A percentile compares a stretch with the other conserved stretches of the same genome.
Evolutionary conservation across 805 yeast species (phyloP).

Genomic region (Nakazawaea pomicola): DNA sequence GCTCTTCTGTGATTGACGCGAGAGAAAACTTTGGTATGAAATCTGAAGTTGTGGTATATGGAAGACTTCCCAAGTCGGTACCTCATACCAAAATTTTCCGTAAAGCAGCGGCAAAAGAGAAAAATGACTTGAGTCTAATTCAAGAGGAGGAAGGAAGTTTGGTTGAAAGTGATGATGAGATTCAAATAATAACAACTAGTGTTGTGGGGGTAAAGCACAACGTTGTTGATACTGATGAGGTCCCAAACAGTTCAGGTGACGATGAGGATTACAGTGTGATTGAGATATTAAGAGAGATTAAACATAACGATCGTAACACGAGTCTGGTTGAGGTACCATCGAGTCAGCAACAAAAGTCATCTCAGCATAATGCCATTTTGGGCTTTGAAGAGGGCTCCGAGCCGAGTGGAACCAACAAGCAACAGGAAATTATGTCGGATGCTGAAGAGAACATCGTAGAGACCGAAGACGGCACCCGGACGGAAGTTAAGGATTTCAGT

Average conservation of each 20-base stretch:
- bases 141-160: background rate
- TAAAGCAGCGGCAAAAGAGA: background rate
- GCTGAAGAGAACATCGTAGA: background rate
- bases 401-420: background rate
- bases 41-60: background rate
- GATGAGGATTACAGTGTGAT: constrained; percentile 17
- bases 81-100: constrained; percentile 11
- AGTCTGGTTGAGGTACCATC: constrained; percentile 11
- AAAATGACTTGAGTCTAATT: background rate
- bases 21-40: background rate
- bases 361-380: background rate
- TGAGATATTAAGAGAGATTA: constrained; percentile 9
- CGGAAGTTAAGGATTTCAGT: constrained; percentile 15
- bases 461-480: no score
- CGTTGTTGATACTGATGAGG: constrained; percentile 8
- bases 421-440: background rate
- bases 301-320: constrained; percentile 3
- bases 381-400: background rate
- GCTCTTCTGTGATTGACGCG: background rate
- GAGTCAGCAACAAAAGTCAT: constrained; percentile 7
- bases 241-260: constrained; percentile 25
- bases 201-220: constrained; percentile 3
- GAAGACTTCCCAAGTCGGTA: constrained; percentile 9
- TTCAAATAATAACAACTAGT: constrained; percentile 6
- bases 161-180: constrained; percentile 2